These are phyloP conservation scores for Podospora didyma DNA, from an alignment of 495 filamentous ascomycete genomes.

Conservation along the genomic window DNA sequence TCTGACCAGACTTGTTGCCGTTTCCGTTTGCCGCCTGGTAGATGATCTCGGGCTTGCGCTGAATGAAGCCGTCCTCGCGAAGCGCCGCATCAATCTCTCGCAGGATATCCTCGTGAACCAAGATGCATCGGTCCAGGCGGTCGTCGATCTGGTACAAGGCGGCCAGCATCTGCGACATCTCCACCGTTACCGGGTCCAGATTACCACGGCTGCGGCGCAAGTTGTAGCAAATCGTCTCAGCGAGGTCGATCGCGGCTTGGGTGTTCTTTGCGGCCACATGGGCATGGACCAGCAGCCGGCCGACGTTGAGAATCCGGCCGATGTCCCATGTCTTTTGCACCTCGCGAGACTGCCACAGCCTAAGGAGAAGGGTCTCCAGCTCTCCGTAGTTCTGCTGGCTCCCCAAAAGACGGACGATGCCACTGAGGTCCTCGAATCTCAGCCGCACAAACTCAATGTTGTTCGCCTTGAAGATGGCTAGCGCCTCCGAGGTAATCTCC, in stretches of 20 bases:
- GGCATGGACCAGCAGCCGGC: constrained; percentile 54
- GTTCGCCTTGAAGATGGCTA: constrained; percentile 44
- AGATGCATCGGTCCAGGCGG: constrained; percentile 47
- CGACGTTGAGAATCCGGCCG: constrained; percentile 51
- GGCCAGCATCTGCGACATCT: constrained; percentile 54
- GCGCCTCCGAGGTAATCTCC: constrained; percentile 48
- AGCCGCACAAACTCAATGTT: constrained; percentile 52
- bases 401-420: constrained; percentile 53
- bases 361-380: constrained; percentile 54
- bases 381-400: constrained; percentile 56
- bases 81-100: constrained; percentile 30
- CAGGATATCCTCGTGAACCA: constrained; percentile 54
- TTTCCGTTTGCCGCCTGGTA: neutral
- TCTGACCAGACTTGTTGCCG: neutral
- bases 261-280: constrained; percentile 45
- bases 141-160: constrained; percentile 48
- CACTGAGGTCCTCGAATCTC: constrained; percentile 48
- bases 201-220: constrained; percentile 55
- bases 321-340: constrained; percentile 55
- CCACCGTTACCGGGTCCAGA: constrained; percentile 50
- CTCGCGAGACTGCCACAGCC: constrained; percentile 59
- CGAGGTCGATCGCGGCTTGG: constrained; percentile 48
- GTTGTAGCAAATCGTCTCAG: constrained; percentile 62
- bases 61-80: constrained; percentile 4
- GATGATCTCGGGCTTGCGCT: neutral